Evolutionary conservation across 176 grass and related monocot species (phyloP).

Genomic region (Saccharum spontaneum): DNA sequence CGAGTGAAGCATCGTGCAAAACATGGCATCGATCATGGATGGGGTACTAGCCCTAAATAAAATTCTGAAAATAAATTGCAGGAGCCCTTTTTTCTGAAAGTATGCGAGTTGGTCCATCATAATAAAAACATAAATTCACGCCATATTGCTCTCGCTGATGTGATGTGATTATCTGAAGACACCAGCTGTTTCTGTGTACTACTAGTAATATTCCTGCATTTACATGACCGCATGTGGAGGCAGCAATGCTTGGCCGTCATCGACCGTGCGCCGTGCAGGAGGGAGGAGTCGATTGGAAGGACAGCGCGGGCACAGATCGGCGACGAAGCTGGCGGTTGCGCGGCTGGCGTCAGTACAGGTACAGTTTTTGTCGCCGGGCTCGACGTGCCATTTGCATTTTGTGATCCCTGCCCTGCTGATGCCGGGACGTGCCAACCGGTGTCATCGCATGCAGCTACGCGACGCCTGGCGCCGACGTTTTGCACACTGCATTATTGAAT

Average conservation of each 20-base stretch:
- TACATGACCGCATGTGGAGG: background rate
- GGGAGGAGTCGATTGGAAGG: background rate
- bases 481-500: background rate
- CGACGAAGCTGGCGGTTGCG: slow-evolving; percentile 25
- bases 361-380: background rate
- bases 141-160: background rate
- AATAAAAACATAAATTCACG: background rate
- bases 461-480: slow-evolving; percentile 1
- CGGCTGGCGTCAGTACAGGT: background rate
- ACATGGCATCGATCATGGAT: background rate
- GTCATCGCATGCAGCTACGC: slow-evolving; percentile 13
- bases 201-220: background rate
- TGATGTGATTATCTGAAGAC: background rate
- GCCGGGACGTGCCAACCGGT: background rate
- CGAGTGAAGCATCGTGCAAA: background rate
- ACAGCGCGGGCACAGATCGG: slow-evolving; percentile 13
- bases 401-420: background rate
- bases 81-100: too few species aligned
- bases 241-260: background rate
- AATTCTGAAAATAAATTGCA: background rate
- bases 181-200: background rate
- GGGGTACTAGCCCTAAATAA: background rate
- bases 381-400: slow-evolving; percentile 25
- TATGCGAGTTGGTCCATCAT: background rate
- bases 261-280: background rate